phyloP scores from a whole-genome alignment of 768 basidiomycete species.

The Tulasnella calospora region DNA sequence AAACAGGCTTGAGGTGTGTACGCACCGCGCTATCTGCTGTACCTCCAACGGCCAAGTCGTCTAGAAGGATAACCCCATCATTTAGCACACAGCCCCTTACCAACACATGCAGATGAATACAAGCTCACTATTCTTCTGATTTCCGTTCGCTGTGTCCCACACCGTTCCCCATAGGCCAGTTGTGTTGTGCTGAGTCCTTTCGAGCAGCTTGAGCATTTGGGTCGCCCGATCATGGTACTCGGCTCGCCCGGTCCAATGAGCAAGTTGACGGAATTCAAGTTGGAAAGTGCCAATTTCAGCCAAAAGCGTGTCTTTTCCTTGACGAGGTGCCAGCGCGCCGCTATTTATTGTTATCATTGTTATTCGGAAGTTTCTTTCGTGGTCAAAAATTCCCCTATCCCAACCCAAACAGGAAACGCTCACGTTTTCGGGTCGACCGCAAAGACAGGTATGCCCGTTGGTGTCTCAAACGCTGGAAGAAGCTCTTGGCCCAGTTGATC shows the following conservation, averaged over 20 bases:
- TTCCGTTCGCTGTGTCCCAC: constrained; percentile 51
- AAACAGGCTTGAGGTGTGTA: neutral
- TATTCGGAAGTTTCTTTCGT: neutral
- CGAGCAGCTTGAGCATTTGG: constrained; percentile 47
- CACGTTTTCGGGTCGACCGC: constrained; percentile 62
- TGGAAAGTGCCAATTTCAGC: constrained; percentile 82
- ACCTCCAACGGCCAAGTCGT: constrained; percentile 53
- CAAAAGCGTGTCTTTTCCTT: constrained; percentile 41
- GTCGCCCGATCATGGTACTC: constrained; percentile 49
- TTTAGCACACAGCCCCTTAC: neutral
- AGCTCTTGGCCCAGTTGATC: constrained; percentile 60
- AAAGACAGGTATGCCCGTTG: constrained; percentile 65
- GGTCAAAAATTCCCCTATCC: neutral
- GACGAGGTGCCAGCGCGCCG: constrained; percentile 38
- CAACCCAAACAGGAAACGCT: too few relatives aligned
- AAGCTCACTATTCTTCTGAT: constrained; percentile 48
- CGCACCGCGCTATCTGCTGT: constrained; percentile 57
- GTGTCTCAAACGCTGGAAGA: constrained; percentile 64
- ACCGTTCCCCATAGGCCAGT: constrained; percentile 59
- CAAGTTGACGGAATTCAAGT: constrained; percentile 79
- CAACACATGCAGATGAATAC: too few relatives aligned
- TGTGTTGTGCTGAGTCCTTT: constrained; percentile 42
- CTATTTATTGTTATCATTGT: constrained; percentile 30
- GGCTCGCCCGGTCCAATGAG: constrained; percentile 67
- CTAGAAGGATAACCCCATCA: constrained; percentile 25